Evolutionary conservation across 2,329 filamentous ascomycete species (phyloP).

Genomic region (Boeremia lycopersici): DNA sequence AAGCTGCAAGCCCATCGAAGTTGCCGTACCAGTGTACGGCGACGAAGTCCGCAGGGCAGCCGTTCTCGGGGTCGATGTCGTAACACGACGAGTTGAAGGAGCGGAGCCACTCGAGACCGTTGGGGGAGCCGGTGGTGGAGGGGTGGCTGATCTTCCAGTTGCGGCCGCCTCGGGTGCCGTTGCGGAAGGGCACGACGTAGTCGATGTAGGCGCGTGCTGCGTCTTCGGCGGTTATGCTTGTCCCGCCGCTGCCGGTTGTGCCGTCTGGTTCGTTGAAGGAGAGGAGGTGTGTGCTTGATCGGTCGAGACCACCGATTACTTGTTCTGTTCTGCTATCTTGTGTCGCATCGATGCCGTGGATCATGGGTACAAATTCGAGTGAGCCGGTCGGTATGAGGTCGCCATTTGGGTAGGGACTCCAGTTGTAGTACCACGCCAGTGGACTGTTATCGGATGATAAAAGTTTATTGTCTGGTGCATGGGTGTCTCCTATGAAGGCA

Average conservation of each 20-base stretch:
- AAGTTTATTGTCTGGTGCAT: conserved; percentile 64
- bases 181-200: conserved; percentile 71
- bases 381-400: conserved; percentile 53
- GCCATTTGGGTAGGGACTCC: conserved; percentile 62
- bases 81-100: conserved; percentile 68
- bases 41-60: conserved; percentile 58
- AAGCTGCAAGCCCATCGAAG: conserved; percentile 69
- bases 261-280: conserved; percentile 83
- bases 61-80: conserved; percentile 43
- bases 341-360: conserved; percentile 66
- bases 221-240: conserved; percentile 62
- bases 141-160: conserved; percentile 70
- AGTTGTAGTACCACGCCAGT: conserved; percentile 88
- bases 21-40: conserved; percentile 65
- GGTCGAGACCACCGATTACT: conserved; percentile 63
- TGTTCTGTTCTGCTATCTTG: conserved; percentile 60
- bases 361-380: conserved; percentile 80
- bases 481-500: conserved; percentile 66
- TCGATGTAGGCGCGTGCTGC: conserved; percentile 74
- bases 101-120: conserved; percentile 70
- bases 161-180: conserved; percentile 56
- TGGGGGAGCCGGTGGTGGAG: conserved; percentile 67
- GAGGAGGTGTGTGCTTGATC: conserved; percentile 68
- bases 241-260: conserved; percentile 63
- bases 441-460: conserved; percentile 67